phyloP scores from a whole-genome alignment of 441 rosid genomes.

The Jatropha multifida region DNA sequence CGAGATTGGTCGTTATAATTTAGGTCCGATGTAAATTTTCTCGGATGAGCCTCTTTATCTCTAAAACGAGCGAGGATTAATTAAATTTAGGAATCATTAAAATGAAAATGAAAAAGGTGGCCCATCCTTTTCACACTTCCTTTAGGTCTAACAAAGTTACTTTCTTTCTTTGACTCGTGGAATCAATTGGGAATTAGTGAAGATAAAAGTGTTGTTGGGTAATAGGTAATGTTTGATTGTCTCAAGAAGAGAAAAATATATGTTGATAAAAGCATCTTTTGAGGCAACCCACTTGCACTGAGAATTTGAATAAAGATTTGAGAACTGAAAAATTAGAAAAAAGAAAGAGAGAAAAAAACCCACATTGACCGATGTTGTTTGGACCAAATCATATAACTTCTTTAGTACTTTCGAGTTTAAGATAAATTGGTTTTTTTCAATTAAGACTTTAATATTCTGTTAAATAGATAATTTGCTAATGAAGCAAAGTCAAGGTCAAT shows the following conservation, averaged over 20 bases:
- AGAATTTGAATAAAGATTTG: background rate
- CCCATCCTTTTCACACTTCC: background rate
- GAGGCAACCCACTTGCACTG: conserved; percentile 10
- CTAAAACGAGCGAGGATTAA: too few species aligned
- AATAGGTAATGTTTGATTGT: background rate
- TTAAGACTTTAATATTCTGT: too few species aligned
- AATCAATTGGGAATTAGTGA: conserved; percentile 3
- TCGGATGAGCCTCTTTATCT: too few species aligned
- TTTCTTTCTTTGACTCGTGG: background rate
- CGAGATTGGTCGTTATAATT: too few species aligned
- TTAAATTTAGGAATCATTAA: too few species aligned
- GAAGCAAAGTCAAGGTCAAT: background rate
- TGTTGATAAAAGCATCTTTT: conserved; percentile 9
- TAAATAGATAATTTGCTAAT: too few species aligned
- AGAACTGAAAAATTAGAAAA: background rate
- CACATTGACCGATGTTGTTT: conserved; percentile 20
- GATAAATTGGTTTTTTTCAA: too few species aligned
- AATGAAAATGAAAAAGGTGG: background rate
- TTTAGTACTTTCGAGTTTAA: background rate
- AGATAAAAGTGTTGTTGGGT: conserved; percentile 12
- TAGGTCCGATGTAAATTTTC: too few species aligned
- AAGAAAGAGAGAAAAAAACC: background rate
- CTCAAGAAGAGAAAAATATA: background rate
- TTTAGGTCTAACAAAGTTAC: background rate
- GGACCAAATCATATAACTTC: background rate